These are phyloP conservation scores for Yarrowia bubula DNA, from an alignment of 805 yeast genomes.

Conservation along the genomic window DNA sequence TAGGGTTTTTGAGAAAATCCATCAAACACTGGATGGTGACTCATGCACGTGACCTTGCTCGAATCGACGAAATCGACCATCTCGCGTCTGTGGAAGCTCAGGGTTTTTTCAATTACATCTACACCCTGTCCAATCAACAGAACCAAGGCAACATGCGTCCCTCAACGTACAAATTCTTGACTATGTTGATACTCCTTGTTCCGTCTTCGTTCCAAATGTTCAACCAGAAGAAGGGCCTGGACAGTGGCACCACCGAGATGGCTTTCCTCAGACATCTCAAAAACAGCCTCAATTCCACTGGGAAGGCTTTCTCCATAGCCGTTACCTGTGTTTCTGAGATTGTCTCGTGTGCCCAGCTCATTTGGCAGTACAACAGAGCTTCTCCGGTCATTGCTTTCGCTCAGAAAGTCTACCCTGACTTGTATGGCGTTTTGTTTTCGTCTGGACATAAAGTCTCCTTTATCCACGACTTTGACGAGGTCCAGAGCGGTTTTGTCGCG, in stretches of 20 bases:
- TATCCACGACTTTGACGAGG: slow-evolving; percentile 4
- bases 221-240: not conserved
- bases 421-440: slow-evolving; percentile 9
- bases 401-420: slow-evolving; percentile 9
- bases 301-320: slow-evolving; percentile 13
- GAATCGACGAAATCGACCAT: slow-evolving; percentile 14
- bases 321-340: slow-evolving; percentile 22
- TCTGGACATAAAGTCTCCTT: slow-evolving; percentile 12
- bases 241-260: not conserved
- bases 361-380: slow-evolving; percentile 8
- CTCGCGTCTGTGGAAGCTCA: slow-evolving; percentile 5
- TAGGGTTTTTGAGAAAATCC: not conserved
- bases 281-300: slow-evolving; percentile 20
- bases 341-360: slow-evolving; percentile 23
- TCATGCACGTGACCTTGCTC: slow-evolving; percentile 15
- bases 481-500: slow-evolving; percentile 14
- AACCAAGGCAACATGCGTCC: slow-evolving; percentile 7
- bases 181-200: slow-evolving; percentile 3
- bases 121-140: slow-evolving; percentile 17
- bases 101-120: slow-evolving; percentile 24
- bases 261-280: slow-evolving; percentile 8
- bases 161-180: slow-evolving; percentile 8
- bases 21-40: slow-evolving; percentile 16
- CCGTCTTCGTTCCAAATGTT: not conserved
- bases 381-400: slow-evolving; percentile 7